Evolutionary conservation across 345 rosid species (phyloP), one percentile per base, ranked within the genome.

Genomic region (Moricandia moricandioides): DNA sequence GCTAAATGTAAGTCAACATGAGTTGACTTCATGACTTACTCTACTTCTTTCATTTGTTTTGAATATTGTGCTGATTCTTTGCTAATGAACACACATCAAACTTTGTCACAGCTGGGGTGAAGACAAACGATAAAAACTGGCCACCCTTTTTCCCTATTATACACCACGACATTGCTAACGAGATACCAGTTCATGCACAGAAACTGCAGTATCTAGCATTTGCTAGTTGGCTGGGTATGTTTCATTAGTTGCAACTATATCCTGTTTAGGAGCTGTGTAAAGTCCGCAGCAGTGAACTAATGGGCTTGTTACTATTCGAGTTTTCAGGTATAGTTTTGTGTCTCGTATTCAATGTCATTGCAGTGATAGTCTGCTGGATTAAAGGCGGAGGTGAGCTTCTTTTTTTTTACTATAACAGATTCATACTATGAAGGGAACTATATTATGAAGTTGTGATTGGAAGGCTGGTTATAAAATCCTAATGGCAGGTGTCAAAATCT

Each of bases 141-240:
- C 99, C 99, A n/a, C 97, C 98, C 1, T 79, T 88, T 76, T 96
- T 89, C 74, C 99, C 99, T 51, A 88, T 96, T 17, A 96, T 96
- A 66, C 98, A 92, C 80, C 98, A 96, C 78, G 99, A 96, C 78
- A 89, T 96, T 67, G 87, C 98, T 29, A 96, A 89, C 62, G 99
- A 96, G 81, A 96, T 91, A 81, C 99, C 98, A 11, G 85, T 87
- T 74, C 91, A 89, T 83, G 97, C 92, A 24, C 99, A 96, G 37
- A 89, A 85, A 84, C 83, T 91, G 69, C 99, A 96, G 74, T 96
- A 96, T 82, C 85, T 96, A 70, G 99, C 99, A 55, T 96, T 96
- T 62, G 97, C 97, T 33, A 96, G 96, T 85, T 96, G 98, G 99
- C 85, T 96, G 79, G 99, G 99, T 92, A 79, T 43, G 84, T 66